Evolutionary conservation across 768 basidiomycete species (phyloP), one percentile per base, ranked within the genome.

Genomic region (Lactifluus subvellereus): DNA sequence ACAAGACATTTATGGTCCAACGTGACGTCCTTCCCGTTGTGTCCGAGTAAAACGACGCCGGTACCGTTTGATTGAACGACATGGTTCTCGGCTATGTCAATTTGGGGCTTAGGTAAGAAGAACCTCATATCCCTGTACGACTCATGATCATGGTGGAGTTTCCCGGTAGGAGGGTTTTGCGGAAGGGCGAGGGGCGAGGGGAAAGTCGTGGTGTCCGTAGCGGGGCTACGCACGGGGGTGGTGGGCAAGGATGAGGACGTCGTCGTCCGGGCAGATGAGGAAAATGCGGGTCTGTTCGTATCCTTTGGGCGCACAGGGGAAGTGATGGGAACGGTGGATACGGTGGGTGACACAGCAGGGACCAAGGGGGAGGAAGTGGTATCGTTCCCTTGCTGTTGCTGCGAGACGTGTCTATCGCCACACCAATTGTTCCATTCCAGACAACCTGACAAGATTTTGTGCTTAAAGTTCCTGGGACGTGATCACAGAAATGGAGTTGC

Each of bases 401-500:
- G 42, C n/a, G 55, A 54, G 45, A 16, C 10, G 32, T 38, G 18
- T 35, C 3, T 52, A 3, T 59, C 49, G 22, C 32, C 20, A 4
- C 55, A 2, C 57, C 22, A 49, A 61, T 38, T 18, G 71, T 76
- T 35, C 77, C 79, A 61, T 79, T 73, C 84, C 86, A 91, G 47
- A 89, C 76, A 43, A 85, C 70, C 30, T 73, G 66, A 69, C 89
- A 91, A 20, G 72, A 70, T 33, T 66, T 62, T 2, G 73, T 68
- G 58, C 69, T 71, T 48, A 75, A 33, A 6, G 69, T 60, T 16
- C 42, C 70, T 37, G 85, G 84, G 4, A 85, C 78, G 68, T 75
- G 76, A 47, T 79, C 75, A 69, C 88, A 91, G 71, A 85, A 75
- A 62, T 77, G 80, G 54, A 91, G 77, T 50, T 78, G 74, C n/a